A percentile compares a stretch with the other conserved stretches of the same genome.
Conservation (phyloP, 345 rosid species). For the Brassica nigra region DNA sequence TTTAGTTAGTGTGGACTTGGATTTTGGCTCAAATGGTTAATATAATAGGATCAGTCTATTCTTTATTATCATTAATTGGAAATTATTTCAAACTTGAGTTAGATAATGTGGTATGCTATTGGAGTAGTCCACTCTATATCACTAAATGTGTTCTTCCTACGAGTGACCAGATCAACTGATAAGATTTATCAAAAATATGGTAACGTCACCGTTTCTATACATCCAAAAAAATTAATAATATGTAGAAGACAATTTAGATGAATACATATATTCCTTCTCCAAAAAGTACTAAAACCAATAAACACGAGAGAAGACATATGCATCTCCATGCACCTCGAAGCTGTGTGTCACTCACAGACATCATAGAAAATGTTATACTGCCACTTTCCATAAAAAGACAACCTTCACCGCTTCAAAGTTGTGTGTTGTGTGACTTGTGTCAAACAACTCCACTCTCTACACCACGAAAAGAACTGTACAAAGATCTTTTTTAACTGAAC, state of each 20-base stretch:
- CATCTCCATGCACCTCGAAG: constrained; percentile 27
- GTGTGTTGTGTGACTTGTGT: not conserved
- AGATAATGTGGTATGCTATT: too few species aligned
- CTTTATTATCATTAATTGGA: too few species aligned
- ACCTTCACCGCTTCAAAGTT: constrained; percentile 20
- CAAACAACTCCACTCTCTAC: constrained; percentile 16
- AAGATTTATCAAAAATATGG: too few species aligned
- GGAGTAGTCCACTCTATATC: too few species aligned
- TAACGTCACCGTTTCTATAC: constrained; percentile 1
- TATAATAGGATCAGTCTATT: too few species aligned
- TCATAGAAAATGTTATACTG: constrained; percentile 17
- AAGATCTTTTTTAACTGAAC: not conserved
- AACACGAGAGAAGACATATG: constrained; percentile 30
- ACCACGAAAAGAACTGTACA: not conserved
- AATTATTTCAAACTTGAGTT: too few species aligned
- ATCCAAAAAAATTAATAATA: constrained; percentile 23
- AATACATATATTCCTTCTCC: not conserved
- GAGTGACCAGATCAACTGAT: too few species aligned
- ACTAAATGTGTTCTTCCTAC: too few species aligned
- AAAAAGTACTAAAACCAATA: constrained; percentile 9
- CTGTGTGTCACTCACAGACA: constrained; percentile 23
- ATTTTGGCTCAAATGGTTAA: too few species aligned
- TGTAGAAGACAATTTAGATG: constrained; percentile 14
- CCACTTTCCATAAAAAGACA: constrained; percentile 28
- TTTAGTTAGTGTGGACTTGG: too few species aligned